Conservation (phyloP, 805 yeast species). For the Starmerella stellata region DNA sequence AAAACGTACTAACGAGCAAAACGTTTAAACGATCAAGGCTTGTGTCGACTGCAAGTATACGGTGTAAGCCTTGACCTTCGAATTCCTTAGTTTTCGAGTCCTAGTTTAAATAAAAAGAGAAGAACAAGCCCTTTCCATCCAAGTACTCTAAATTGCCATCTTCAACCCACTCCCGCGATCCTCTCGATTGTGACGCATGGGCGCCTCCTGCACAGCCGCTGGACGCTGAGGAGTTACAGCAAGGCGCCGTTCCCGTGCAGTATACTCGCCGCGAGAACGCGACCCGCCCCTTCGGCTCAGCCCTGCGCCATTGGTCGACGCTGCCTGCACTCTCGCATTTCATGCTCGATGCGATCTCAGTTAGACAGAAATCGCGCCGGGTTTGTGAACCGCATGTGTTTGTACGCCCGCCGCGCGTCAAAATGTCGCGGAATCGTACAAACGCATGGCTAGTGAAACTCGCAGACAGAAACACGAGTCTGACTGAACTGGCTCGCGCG, state of each 20-base stretch:
- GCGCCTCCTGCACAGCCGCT: conserved; percentile 20
- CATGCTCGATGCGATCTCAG: conserved; percentile 29
- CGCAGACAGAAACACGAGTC: conserved; percentile 47
- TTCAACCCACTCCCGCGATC: background rate
- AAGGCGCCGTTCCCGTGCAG: conserved; percentile 54
- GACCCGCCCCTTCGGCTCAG: conserved; percentile 28
- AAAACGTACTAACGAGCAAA: too few relatives aligned
- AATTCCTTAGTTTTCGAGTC: too few relatives aligned
- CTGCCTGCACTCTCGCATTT: conserved; percentile 34
- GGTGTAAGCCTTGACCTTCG: too few relatives aligned
- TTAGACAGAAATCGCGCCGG: conserved; percentile 22
- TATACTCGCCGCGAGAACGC: conserved; percentile 46
- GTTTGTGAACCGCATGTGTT: conserved; percentile 36
- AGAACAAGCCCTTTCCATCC: too few relatives aligned
- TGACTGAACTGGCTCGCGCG: conserved; percentile 51
- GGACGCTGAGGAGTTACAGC: conserved; percentile 40
- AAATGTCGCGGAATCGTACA: conserved; percentile 68
- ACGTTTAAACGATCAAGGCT: too few relatives aligned
- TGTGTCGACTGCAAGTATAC: too few relatives aligned
- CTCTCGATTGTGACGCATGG: conserved; percentile 9
- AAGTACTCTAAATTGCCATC: too few relatives aligned
- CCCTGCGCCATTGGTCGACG: conserved; percentile 25
- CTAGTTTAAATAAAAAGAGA: too few relatives aligned
- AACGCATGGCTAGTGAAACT: conserved; percentile 75
- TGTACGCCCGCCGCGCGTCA: conserved; percentile 76